These are phyloP conservation scores for Nepenthes mirabilis DNA, from an alignment of 148 eudicot species.

Conservation along the genomic window DNA sequence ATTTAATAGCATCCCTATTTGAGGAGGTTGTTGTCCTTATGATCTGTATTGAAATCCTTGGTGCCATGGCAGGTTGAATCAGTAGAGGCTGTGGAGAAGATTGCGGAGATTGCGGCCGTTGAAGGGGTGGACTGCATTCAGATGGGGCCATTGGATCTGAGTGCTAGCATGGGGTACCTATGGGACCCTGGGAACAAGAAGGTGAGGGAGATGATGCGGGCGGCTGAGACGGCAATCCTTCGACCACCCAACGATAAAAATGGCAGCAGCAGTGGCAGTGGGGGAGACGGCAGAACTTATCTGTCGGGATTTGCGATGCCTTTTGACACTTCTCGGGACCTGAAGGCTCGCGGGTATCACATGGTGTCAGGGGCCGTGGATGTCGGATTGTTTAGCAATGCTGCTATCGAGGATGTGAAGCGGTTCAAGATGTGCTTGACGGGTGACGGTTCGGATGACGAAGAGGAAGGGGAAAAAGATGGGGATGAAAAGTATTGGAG, in stretches of 20 bases:
- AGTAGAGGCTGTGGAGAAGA: slow-evolving; percentile 35
- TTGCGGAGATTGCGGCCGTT: slow-evolving; percentile 62
- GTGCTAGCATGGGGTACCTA: slow-evolving; percentile 76
- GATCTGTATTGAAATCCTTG: too few species aligned
- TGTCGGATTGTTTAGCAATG: slow-evolving; percentile 53
- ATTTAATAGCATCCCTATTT: too few species aligned
- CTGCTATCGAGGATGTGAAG: slow-evolving; percentile 69
- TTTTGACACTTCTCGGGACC: slow-evolving; percentile 35
- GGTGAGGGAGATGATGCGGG: slow-evolving; percentile 49
- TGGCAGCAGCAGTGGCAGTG: neutral
- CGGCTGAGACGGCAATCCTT: slow-evolving; percentile 46
- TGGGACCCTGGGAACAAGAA: slow-evolving; percentile 89
- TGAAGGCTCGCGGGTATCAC: slow-evolving; percentile 64
- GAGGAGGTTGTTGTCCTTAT: too few species aligned
- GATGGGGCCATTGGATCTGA: slow-evolving; percentile 87
- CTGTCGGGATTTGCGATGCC: slow-evolving; percentile 79
- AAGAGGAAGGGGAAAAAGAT: slow-evolving; percentile 15
- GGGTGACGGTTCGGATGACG: slow-evolving; percentile 14
- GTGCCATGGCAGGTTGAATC: slow-evolving; percentile 55
- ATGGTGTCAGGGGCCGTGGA: slow-evolving; percentile 82
- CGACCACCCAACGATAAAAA: slow-evolving; percentile 1
- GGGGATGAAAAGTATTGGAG: slow-evolving; percentile 73
- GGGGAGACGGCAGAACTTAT: slow-evolving; percentile 29
- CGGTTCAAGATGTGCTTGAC: slow-evolving; percentile 41
- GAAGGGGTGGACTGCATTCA: slow-evolving; percentile 87